Evolutionary conservation across 2,329 filamentous ascomycete species (phyloP).

Genomic region (Beauveria sp.): DNA sequence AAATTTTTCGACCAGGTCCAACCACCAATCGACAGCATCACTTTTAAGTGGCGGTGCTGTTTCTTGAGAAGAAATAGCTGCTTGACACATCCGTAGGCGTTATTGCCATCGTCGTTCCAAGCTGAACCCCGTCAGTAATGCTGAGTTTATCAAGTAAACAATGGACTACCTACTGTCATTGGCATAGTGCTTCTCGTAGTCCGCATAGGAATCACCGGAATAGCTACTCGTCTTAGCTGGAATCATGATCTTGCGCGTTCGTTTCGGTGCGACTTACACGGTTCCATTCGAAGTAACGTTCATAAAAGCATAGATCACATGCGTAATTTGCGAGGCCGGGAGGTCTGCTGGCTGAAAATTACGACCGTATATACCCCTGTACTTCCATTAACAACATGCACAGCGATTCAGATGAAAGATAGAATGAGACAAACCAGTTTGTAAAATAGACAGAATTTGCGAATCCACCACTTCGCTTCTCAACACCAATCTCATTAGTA

Average conservation of each 20-base stretch:
- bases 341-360: conserved; percentile 66
- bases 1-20: conserved; percentile 81
- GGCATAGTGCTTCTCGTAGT: conserved; percentile 65
- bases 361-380: conserved; percentile 65
- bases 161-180: conserved; percentile 46
- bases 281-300: conserved; percentile 66
- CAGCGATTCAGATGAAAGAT: too few species aligned
- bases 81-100: conserved; percentile 75
- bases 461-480: conserved; percentile 18
- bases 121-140: conserved; percentile 22
- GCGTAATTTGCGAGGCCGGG: conserved; percentile 61
- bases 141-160: neutral
- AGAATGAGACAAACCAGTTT: conserved; percentile 35
- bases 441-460: conserved; percentile 38
- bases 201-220: conserved; percentile 62
- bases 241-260: too few species aligned
- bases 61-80: conserved; percentile 74
- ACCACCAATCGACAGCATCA: conserved; percentile 73
- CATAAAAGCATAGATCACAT: conserved; percentile 75
- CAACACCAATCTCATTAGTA: conserved; percentile 2
- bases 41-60: conserved; percentile 67
- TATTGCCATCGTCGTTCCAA: conserved; percentile 58
- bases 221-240: conserved; percentile 30
- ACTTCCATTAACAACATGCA: neutral
- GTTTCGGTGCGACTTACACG: conserved; percentile 41